Evolutionary conservation across 495 filamentous ascomycete species (phyloP).

Genomic region (Penicillium canescens): DNA sequence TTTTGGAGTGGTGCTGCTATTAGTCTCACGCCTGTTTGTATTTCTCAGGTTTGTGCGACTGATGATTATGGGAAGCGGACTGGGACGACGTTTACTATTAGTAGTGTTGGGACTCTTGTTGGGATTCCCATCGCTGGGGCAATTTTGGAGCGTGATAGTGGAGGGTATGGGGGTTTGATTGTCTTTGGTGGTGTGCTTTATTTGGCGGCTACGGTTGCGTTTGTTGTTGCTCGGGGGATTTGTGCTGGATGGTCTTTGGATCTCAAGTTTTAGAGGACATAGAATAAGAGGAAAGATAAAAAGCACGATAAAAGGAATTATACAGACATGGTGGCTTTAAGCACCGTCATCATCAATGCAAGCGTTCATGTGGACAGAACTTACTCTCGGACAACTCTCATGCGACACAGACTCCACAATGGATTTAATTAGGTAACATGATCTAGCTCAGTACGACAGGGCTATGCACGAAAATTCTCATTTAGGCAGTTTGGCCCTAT

Average conservation of each 20-base stretch:
- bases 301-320: no score
- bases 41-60: constrained; percentile 58
- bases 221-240: constrained; percentile 48
- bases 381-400: background rate
- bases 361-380: no score
- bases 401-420: background rate
- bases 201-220: constrained; percentile 42
- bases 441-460: no score
- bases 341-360: no score
- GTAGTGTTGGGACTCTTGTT: constrained; percentile 61
- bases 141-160: constrained; percentile 21
- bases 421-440: constrained; percentile 5
- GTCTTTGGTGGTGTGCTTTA: constrained; percentile 55
- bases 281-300: background rate
- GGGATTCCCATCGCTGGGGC: constrained; percentile 78
- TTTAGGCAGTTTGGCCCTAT: background rate
- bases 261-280: constrained; percentile 8
- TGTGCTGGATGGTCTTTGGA: constrained; percentile 42
- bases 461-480: no score
- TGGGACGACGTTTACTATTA: constrained; percentile 60
- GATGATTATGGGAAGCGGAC: constrained; percentile 62
- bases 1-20: constrained; percentile 60
- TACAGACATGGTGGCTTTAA: no score
- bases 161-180: constrained; percentile 49
- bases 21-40: constrained; percentile 59